Evolutionary conservation across 805 yeast genomes (phyloP).

Genomic region (Metschnikowia dekortorum): DNA sequence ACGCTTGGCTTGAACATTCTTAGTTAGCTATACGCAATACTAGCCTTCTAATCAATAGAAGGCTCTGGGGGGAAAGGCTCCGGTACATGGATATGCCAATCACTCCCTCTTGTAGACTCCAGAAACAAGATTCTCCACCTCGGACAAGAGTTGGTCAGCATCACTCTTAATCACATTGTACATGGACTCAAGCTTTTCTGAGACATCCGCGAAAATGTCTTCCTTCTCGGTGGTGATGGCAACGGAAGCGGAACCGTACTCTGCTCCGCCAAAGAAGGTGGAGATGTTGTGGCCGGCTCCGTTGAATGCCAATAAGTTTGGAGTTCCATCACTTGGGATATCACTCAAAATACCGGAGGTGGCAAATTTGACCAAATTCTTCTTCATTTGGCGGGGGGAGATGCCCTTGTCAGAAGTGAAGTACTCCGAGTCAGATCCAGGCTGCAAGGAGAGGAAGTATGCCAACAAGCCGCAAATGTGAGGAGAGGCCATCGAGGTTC

Average conservation of each 20-base stretch:
- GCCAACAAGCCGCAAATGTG: slow-evolving; percentile 90
- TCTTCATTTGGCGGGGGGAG: slow-evolving; percentile 72
- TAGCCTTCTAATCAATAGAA: slow-evolving; percentile 5
- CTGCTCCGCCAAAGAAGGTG: slow-evolving; percentile 51
- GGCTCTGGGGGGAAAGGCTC: background rate
- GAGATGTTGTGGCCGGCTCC: slow-evolving; percentile 75
- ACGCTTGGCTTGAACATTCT: background rate
- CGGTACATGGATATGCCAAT: background rate
- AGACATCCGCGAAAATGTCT: slow-evolving; percentile 8
- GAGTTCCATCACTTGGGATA: slow-evolving; percentile 65
- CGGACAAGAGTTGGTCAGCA: slow-evolving; percentile 19
- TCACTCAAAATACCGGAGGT: slow-evolving; percentile 57
- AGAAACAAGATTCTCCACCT: slow-evolving; percentile 25
- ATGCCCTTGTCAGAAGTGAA: slow-evolving; percentile 49
- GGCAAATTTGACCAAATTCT: slow-evolving; percentile 66
- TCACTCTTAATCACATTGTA: slow-evolving; percentile 17
- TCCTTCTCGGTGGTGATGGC: slow-evolving; percentile 16
- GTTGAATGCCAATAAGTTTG: slow-evolving; percentile 71
- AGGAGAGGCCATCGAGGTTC: slow-evolving; percentile 98
- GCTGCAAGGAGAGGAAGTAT: slow-evolving; percentile 83
- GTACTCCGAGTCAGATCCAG: slow-evolving; percentile 64
- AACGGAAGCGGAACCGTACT: slow-evolving; percentile 11
- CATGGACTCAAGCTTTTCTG: slow-evolving; percentile 20
- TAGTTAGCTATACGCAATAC: background rate
- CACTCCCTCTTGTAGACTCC: slow-evolving; percentile 22